Conservation (phyloP, 345 rosid genomes). For the Eucalyptus tenuipes region DNA sequence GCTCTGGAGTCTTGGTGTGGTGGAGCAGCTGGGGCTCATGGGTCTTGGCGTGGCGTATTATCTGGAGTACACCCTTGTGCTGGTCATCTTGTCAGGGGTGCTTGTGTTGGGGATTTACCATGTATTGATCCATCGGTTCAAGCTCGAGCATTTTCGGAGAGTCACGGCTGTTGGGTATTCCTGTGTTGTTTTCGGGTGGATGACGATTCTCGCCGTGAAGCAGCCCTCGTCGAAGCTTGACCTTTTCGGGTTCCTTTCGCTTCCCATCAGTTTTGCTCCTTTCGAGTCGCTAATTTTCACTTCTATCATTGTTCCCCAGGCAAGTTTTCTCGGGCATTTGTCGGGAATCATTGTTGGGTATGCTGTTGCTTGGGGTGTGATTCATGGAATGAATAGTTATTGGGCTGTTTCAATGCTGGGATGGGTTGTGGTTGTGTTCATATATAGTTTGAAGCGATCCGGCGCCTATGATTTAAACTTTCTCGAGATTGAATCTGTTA, state of each 20-base stretch:
- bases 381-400: conserved; percentile 90
- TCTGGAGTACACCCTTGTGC: conserved; percentile 80
- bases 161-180: conserved; percentile 98
- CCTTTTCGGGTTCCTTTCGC: conserved; percentile 85
- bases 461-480: conserved; percentile 78
- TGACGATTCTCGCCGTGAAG: conserved; percentile 90
- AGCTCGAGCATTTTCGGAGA: conserved; percentile 75
- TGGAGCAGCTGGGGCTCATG: conserved; percentile 55
- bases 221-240: conserved; percentile 92
- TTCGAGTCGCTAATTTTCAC: conserved; percentile 92
- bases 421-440: conserved; percentile 61
- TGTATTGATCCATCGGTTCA: conserved; percentile 61
- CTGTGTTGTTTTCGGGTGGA: conserved; percentile 98
- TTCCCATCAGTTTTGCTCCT: conserved; percentile 94
- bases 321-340: conserved; percentile 93
- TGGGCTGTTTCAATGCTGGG: conserved; percentile 90
- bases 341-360: conserved; percentile 89
- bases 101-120: conserved; percentile 75
- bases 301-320: conserved; percentile 96
- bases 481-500: conserved; percentile 80
- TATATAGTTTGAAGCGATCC: conserved; percentile 79
- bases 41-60: conserved; percentile 82
- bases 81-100: conserved; percentile 62
- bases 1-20: conserved; percentile 91
- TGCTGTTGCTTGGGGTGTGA: conserved; percentile 88